Conservation (phyloP, 768 basidiomycete genomes). For the Guyanaporus albipodus region DNA sequence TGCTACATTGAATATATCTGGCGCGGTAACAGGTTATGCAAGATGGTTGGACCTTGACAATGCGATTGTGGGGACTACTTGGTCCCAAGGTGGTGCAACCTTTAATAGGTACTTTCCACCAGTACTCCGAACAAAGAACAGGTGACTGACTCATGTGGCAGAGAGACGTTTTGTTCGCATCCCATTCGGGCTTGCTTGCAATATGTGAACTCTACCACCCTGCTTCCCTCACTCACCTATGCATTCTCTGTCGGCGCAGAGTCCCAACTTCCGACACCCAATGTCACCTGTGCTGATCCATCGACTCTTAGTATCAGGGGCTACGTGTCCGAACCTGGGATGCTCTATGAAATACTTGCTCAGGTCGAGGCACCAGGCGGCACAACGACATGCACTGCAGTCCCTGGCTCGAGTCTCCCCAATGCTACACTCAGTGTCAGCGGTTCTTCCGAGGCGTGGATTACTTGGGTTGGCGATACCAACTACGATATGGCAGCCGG, state of each 20-base stretch:
- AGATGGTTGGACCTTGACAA: slow-evolving; percentile 72
- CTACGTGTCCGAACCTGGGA: slow-evolving; percentile 48
- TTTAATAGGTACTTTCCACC: slow-evolving; percentile 46
- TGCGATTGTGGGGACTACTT: slow-evolving; percentile 52
- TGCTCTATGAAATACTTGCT: slow-evolving; percentile 66
- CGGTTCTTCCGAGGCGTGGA: slow-evolving; percentile 51
- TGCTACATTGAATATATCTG: slow-evolving; percentile 43
- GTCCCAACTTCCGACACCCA: slow-evolving; percentile 49
- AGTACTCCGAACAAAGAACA: background rate
- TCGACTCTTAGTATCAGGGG: slow-evolving; percentile 55
- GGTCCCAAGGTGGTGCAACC: slow-evolving; percentile 49
- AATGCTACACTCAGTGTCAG: slow-evolving; percentile 49
- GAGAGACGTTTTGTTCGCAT: slow-evolving; percentile 64
- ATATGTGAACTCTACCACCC: slow-evolving; percentile 39
- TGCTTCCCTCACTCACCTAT: slow-evolving; percentile 42
- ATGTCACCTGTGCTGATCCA: slow-evolving; percentile 56
- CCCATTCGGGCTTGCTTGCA: slow-evolving; percentile 60
- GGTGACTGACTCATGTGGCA: slow-evolving; percentile 16
- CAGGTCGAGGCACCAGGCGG: slow-evolving; percentile 39
- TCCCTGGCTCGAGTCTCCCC: slow-evolving; percentile 26
- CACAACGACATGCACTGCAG: slow-evolving; percentile 30
- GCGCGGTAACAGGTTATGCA: slow-evolving; percentile 39
- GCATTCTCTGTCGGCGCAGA: slow-evolving; percentile 46
- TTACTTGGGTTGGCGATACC: slow-evolving; percentile 74
- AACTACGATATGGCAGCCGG: slow-evolving; percentile 65